Evolutionary conservation across 192 early-diverging fungal genomes (phyloP).

Genomic region (Geosiphon pyriformis): DNA sequence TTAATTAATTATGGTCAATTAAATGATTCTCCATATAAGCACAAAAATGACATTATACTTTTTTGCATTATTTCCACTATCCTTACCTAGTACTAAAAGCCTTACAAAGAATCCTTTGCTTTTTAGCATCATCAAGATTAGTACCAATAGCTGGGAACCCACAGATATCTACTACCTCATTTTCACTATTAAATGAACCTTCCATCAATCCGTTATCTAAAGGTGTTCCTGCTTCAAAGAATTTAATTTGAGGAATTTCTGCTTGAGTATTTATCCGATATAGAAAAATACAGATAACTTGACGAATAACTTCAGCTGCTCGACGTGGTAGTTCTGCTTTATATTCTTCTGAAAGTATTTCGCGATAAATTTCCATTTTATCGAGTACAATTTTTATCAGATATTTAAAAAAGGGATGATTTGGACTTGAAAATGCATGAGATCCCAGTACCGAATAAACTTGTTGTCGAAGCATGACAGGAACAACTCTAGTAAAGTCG

Average conservation of each 20-base stretch:
- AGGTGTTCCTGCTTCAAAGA: background rate
- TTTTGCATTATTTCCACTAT: too few species aligned
- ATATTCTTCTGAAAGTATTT: background rate
- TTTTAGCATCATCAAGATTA: background rate
- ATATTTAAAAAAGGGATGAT: background rate
- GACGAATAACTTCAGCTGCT: background rate
- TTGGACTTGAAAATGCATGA: background rate
- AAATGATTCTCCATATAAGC: too few species aligned
- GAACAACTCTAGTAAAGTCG: background rate
- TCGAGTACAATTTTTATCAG: background rate
- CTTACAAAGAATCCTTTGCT: background rate
- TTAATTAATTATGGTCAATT: too few species aligned
- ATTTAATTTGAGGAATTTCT: background rate
- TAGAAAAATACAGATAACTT: background rate
- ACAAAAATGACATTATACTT: too few species aligned
- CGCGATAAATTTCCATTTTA: background rate
- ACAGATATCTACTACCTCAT: background rate
- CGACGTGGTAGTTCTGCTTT: background rate
- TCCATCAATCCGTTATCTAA: background rate
- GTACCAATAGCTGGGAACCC: background rate
- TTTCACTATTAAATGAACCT: background rate
- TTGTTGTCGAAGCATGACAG: slow-evolving; percentile 14
- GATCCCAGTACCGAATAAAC: background rate
- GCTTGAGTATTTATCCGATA: background rate
- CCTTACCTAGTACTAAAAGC: too few species aligned